Conservation (phyloP, 2,329 filamentous ascomycete species). For the Dothiorella sarmentorum region DNA sequence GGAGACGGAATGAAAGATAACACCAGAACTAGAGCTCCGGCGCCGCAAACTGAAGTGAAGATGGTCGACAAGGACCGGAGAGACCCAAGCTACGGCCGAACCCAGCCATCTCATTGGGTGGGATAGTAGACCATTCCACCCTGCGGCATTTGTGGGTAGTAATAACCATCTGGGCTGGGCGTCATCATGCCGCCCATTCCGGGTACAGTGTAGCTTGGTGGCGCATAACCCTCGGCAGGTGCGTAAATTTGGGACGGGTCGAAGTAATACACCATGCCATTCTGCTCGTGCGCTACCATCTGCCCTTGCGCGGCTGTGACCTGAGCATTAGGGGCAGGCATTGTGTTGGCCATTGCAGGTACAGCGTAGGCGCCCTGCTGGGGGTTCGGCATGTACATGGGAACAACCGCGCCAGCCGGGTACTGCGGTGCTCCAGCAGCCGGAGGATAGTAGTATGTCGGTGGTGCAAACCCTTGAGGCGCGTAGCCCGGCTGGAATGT, state of each 20-base stretch:
- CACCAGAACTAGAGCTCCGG: neutral
- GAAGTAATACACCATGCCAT: constrained; percentile 96
- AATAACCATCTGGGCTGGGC: constrained; percentile 51
- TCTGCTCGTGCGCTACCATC: constrained; percentile 78
- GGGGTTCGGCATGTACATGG: constrained; percentile 56
- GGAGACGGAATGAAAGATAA: neutral
- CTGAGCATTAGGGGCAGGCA: constrained; percentile 20
- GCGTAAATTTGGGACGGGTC: constrained; percentile 66
- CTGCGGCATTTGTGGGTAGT: constrained; percentile 54
- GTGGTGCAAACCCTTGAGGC: constrained; percentile 39
- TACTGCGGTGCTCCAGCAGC: constrained; percentile 37
- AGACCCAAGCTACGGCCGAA: constrained; percentile 5
- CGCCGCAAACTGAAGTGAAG: neutral
- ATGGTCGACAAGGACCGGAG: neutral
- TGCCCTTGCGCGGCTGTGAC: constrained; percentile 46
- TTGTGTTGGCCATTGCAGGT: constrained; percentile 28
- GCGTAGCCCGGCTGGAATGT: constrained; percentile 54
- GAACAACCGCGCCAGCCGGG: constrained; percentile 46
- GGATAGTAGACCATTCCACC: constrained; percentile 58
- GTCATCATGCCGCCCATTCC: constrained; percentile 81
- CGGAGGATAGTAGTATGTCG: constrained; percentile 65
- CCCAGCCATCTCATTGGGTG: constrained; percentile 24
- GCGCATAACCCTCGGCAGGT: constrained; percentile 42
- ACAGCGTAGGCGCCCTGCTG: constrained; percentile 49
- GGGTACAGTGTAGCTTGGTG: constrained; percentile 51